Conservation (phyloP, 805 yeast species). For the Teunomyces aglyptinius region DNA sequence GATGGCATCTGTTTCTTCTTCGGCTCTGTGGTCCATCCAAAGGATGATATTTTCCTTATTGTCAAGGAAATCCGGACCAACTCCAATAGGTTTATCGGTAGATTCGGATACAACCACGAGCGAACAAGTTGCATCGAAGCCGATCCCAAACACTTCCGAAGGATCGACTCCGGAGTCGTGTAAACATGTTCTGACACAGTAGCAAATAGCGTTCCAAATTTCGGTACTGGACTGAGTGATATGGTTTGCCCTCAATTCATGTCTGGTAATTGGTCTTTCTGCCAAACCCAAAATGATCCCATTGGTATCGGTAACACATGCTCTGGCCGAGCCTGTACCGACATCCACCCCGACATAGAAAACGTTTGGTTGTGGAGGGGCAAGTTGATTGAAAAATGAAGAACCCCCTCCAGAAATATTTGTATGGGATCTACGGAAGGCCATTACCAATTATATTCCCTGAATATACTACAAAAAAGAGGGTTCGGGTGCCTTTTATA, state of each 20-base stretch:
- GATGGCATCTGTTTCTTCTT: slow-evolving; percentile 71
- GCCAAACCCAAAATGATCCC: slow-evolving; percentile 81
- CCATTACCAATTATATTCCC: slow-evolving; percentile 19
- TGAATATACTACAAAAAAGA: neutral
- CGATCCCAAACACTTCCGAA: slow-evolving; percentile 72
- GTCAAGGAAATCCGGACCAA: slow-evolving; percentile 85
- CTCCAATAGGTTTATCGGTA: slow-evolving; percentile 71
- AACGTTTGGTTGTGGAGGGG: slow-evolving; percentile 43
- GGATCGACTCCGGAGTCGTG: slow-evolving; percentile 74
- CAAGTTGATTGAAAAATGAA: slow-evolving; percentile 32
- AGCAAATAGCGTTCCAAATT: slow-evolving; percentile 87
- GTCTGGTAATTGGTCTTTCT: slow-evolving; percentile 75
- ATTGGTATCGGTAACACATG: slow-evolving; percentile 79
- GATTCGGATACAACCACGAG: slow-evolving; percentile 72
- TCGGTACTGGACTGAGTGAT: slow-evolving; percentile 88
- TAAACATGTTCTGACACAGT: slow-evolving; percentile 73
- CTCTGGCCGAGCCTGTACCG: slow-evolving; percentile 98
- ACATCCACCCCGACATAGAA: slow-evolving; percentile 85
- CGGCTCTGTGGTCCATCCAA: slow-evolving; percentile 99
- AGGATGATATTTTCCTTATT: slow-evolving; percentile 76
- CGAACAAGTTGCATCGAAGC: slow-evolving; percentile 97
- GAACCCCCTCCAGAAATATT: slow-evolving; percentile 40
- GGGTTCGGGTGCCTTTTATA: neutral
- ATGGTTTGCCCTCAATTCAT: slow-evolving; percentile 67
- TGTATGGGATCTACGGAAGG: slow-evolving; percentile 38